These are phyloP conservation scores for Candida tropicalis DNA, from an alignment of 1,139 yeast species.

Conservation along the genomic window DNA sequence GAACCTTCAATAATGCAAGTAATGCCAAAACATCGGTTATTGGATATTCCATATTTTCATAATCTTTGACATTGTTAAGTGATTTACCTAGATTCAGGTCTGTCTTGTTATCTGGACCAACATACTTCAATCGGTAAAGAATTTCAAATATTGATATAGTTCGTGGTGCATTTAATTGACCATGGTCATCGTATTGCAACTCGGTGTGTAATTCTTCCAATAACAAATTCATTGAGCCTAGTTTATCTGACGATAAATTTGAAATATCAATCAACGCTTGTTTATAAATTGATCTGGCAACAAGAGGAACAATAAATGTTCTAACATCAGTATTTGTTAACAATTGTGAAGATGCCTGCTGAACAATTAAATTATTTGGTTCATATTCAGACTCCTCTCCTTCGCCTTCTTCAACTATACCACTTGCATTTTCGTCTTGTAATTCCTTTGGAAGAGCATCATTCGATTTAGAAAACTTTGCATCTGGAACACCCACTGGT, in stretches of 20 bases:
- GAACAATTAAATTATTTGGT: slow-evolving; percentile 35
- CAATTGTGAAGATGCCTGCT: slow-evolving; percentile 42
- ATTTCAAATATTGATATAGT: slow-evolving; percentile 54
- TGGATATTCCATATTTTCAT: slow-evolving; percentile 19
- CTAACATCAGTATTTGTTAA: slow-evolving; percentile 39
- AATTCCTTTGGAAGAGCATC: slow-evolving; percentile 27
- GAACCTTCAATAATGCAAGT: slow-evolving; percentile 48
- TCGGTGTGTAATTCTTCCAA: slow-evolving; percentile 57
- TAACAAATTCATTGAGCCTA: slow-evolving; percentile 37
- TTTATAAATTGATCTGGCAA: slow-evolving; percentile 37
- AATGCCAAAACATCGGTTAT: slow-evolving; percentile 46
- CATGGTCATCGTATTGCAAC: slow-evolving; percentile 51
- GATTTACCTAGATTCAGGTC: neutral
- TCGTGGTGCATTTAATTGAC: slow-evolving; percentile 42
- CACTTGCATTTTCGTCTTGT: slow-evolving; percentile 6
- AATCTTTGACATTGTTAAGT: slow-evolving; percentile 9
- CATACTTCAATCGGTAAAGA: slow-evolving; percentile 23
- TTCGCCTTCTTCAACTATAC: slow-evolving; percentile 10
- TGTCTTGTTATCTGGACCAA: neutral
- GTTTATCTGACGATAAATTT: slow-evolving; percentile 32
- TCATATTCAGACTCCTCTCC: slow-evolving; percentile 10
- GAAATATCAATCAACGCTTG: slow-evolving; percentile 32
- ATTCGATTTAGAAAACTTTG: slow-evolving; percentile 28
- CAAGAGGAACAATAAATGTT: slow-evolving; percentile 40
- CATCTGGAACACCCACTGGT: slow-evolving; percentile 45